phyloP scores from a whole-genome alignment of 345 rosid genomes.

The Lumnitzera racemosa region DNA sequence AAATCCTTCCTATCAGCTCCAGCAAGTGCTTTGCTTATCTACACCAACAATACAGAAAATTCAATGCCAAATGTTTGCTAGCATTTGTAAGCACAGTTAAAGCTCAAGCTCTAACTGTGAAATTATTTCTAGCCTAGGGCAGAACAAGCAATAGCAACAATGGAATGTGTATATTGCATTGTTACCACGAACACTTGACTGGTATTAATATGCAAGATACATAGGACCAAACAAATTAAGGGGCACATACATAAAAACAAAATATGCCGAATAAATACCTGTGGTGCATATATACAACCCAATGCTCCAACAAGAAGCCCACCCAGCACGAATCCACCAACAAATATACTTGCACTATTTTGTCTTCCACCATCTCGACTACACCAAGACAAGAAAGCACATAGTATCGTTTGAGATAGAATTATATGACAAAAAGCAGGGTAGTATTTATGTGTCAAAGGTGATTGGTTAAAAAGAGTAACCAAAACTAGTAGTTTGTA shows the following conservation, averaged over 20 bases:
- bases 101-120: too few species aligned
- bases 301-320: constrained; percentile 38
- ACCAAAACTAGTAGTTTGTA: too few species aligned
- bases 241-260: neutral
- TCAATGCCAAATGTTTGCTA: neutral
- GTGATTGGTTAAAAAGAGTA: neutral
- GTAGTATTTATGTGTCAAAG: neutral
- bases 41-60: neutral
- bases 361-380: constrained; percentile 24
- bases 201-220: neutral
- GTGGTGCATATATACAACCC: constrained; percentile 40
- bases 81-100: neutral
- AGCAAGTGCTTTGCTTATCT: constrained; percentile 35
- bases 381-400: neutral
- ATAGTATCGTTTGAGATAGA: neutral
- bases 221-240: neutral
- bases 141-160: too few species aligned
- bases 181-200: neutral
- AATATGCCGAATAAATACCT: constrained; percentile 19
- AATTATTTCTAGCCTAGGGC: too few species aligned
- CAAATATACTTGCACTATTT: constrained; percentile 28
- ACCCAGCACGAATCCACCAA: constrained; percentile 43
- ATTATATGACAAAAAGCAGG: neutral
- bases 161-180: neutral
- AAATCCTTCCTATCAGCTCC: constrained; percentile 34